Conservation (phyloP, 2,329 filamentous ascomycete species). For the Trichoderma sp. region DNA sequence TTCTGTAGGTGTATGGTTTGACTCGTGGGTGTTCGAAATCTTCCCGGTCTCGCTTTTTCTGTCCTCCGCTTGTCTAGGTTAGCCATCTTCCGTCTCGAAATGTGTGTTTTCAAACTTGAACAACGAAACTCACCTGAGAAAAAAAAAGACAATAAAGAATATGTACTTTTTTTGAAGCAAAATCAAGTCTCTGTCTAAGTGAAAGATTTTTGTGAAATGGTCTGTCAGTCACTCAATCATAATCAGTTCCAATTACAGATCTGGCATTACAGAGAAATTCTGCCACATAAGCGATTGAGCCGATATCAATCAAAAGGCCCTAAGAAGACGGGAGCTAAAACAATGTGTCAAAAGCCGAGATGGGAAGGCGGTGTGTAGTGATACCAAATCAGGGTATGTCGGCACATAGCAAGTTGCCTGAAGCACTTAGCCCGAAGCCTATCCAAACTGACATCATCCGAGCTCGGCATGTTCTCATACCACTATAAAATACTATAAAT, state of each 20-base stretch:
- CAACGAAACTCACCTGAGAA: background rate
- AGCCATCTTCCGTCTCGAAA: background rate
- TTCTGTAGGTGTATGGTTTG: too few relatives aligned
- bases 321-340: background rate
- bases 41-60: too few relatives aligned
- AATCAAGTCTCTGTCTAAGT: background rate
- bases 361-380: background rate
- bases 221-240: background rate
- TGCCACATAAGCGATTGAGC: background rate
- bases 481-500: background rate
- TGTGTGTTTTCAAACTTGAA: background rate
- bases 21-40: too few relatives aligned
- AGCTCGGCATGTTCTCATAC: constrained; percentile 15
- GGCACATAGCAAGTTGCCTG: background rate
- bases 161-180: background rate
- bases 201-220: background rate
- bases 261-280: background rate
- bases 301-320: background rate
- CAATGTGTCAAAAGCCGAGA: background rate
- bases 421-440: background rate
- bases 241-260: background rate
- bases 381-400: background rate
- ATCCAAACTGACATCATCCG: constrained; percentile 13
- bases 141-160: background rate
- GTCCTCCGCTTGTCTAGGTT: too few relatives aligned